Percentiles rank a stretch among this genome's conserved stretches.
Conservation (phyloP, 2,329 filamentous ascomycete species). For the Neonectria neomacrospora region DNA sequence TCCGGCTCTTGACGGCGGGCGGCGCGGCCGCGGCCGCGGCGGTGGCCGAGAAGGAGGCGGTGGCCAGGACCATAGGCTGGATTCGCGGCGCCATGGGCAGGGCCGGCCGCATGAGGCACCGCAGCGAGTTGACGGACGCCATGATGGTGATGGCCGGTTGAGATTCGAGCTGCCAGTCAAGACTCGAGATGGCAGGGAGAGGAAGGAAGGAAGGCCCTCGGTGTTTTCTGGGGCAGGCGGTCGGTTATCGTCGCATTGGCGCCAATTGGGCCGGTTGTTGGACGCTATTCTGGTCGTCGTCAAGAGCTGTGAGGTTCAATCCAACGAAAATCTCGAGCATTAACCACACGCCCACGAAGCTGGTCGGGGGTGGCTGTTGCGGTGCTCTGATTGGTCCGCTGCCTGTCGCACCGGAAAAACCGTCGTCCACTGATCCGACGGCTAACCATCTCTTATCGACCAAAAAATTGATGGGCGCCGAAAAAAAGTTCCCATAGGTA, state of each 20-base stretch:
- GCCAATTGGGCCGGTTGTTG: conserved; percentile 45
- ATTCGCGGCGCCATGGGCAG: conserved; percentile 49
- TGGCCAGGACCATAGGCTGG: conserved; percentile 46
- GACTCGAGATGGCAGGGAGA: not conserved
- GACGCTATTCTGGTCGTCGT: conserved; percentile 39
- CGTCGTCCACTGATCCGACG: conserved; percentile 42
- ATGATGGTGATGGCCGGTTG: conserved; percentile 37
- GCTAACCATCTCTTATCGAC: conserved; percentile 40
- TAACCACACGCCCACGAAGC: conserved; percentile 40
- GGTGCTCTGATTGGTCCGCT: conserved; percentile 32
- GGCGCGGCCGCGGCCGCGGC: conserved; percentile 44
- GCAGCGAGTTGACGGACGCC: conserved; percentile 55
- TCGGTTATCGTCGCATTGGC: conserved; percentile 43
- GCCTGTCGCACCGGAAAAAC: conserved; percentile 38
- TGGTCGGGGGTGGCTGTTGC: not conserved
- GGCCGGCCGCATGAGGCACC: conserved; percentile 54
- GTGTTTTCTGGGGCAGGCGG: conserved; percentile 11
- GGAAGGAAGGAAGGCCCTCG: conserved; percentile 12
- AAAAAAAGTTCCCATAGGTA: conserved; percentile 40
- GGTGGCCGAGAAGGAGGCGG: conserved; percentile 56
- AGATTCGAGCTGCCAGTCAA: not conserved
- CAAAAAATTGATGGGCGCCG: conserved; percentile 38
- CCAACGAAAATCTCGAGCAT: conserved; percentile 46
- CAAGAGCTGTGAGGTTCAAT: conserved; percentile 42
- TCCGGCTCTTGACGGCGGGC: conserved; percentile 49